Conservation (phyloP, 2,329 filamentous ascomycete genomes). For the Fusarium ramigenum region DNA sequence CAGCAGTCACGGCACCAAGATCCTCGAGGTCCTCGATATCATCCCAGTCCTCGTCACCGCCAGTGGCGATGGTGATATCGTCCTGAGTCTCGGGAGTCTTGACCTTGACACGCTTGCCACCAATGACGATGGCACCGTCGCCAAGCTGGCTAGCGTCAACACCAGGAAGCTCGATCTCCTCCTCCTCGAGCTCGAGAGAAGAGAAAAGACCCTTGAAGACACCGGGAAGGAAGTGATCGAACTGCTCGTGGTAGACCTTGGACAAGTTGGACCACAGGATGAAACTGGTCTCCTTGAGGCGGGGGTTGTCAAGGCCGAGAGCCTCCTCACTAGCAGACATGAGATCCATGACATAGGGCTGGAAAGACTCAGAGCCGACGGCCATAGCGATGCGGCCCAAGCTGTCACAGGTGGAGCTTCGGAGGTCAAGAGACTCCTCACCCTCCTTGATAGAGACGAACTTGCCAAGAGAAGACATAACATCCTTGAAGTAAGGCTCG, state of each 20-base stretch:
- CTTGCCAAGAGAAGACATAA: constrained; percentile 87
- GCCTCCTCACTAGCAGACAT: constrained; percentile 95
- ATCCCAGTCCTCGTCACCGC: constrained; percentile 64
- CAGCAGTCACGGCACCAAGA: constrained; percentile 84
- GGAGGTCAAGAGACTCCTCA: constrained; percentile 88
- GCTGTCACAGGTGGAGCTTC: constrained; percentile 89
- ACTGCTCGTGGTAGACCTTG: constrained; percentile 89
- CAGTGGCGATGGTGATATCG: constrained; percentile 64
- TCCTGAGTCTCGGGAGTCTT: constrained; percentile 64
- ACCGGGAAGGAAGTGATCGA: constrained; percentile 79
- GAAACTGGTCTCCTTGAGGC: constrained; percentile 95
- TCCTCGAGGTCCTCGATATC: constrained; percentile 82
- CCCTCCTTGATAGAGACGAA: constrained; percentile 88
- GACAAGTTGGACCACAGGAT: constrained; percentile 95
- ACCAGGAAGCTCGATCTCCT: constrained; percentile 83
- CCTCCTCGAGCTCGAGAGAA: constrained; percentile 87
- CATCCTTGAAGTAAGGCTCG: constrained; percentile 88
- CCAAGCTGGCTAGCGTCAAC: constrained; percentile 66
- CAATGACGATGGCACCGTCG: constrained; percentile 79
- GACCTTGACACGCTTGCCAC: constrained; percentile 87
- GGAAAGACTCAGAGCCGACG: constrained; percentile 85
- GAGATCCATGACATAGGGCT: constrained; percentile 88
- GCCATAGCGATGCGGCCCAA: constrained; percentile 93
- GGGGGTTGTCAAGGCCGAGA: constrained; percentile 85
- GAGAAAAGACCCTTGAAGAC: constrained; percentile 84